Conservation (phyloP, 257 asterid species). For the Anisodus acutangulus region DNA sequence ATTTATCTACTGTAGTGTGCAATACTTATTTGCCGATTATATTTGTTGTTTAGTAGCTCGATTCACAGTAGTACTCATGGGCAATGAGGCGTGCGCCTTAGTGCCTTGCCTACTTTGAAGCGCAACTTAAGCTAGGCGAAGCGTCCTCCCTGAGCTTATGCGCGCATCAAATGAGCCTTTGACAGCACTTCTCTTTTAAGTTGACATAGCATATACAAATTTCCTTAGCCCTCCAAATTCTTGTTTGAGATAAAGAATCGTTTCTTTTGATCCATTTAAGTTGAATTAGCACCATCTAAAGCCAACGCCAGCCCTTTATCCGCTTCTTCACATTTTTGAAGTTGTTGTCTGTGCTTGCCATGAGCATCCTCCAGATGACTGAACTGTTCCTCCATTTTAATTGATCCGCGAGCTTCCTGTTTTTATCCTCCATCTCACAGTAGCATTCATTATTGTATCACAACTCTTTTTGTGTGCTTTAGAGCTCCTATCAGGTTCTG, state of each 20-base stretch:
- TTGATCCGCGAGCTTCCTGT: conserved; percentile 58
- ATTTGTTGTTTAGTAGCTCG: too few species aligned
- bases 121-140: too few species aligned
- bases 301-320: background rate
- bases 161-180: too few species aligned
- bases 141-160: too few species aligned
- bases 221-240: conserved; percentile 39
- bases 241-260: background rate
- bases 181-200: too few species aligned
- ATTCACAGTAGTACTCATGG: too few species aligned
- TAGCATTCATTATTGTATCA: conserved; percentile 54
- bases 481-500: conserved; percentile 41
- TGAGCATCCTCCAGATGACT: conserved; percentile 79
- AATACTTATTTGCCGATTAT: background rate
- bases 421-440: conserved; percentile 59
- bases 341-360: conserved; percentile 51
- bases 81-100: too few species aligned
- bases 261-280: background rate
- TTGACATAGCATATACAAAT: too few species aligned
- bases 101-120: too few species aligned
- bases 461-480: conserved; percentile 40
- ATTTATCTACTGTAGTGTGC: background rate
- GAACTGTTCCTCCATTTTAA: conserved; percentile 86
- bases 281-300: conserved; percentile 19
- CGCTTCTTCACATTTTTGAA: conserved; percentile 58